Evolutionary conservation across 768 basidiomycete species (phyloP).

Genomic region (Boletus subparvulus): DNA sequence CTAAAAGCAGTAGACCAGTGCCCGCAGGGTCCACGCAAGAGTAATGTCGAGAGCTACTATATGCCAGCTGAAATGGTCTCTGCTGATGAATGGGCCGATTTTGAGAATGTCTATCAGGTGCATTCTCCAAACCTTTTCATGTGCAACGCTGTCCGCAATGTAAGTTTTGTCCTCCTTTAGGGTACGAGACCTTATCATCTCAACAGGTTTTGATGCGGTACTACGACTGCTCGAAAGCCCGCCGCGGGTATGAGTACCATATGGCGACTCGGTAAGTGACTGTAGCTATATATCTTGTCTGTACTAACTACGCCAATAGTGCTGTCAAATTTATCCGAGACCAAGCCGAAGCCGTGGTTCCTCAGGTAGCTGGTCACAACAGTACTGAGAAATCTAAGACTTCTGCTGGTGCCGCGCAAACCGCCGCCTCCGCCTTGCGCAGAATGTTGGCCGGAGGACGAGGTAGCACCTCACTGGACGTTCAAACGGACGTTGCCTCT

Average conservation of each 20-base stretch:
- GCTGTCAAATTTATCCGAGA: conserved; percentile 88
- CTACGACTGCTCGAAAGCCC: conserved; percentile 76
- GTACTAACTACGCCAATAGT: conserved; percentile 35
- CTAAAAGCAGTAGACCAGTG: conserved; percentile 47
- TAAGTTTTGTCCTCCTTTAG: conserved; percentile 38
- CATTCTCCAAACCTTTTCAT: conserved; percentile 83
- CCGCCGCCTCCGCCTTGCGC: conserved; percentile 65
- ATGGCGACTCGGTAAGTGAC: conserved; percentile 72
- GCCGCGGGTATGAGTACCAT: conserved; percentile 82
- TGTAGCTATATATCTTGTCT: neutral
- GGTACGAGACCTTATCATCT: conserved; percentile 9
- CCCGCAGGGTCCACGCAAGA: conserved; percentile 31
- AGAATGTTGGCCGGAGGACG: conserved; percentile 61
- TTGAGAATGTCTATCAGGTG: conserved; percentile 89
- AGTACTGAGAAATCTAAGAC: conserved; percentile 30
- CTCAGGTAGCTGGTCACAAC: conserved; percentile 13
- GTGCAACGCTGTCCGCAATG: conserved; percentile 76
- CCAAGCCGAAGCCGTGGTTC: conserved; percentile 54
- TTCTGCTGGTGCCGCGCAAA: conserved; percentile 51
- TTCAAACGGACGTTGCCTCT: conserved; percentile 32
- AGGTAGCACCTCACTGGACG: conserved; percentile 43
- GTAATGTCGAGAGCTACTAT: conserved; percentile 50
- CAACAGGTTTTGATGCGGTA: conserved; percentile 81
- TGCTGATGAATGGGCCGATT: conserved; percentile 72
- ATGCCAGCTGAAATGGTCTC: conserved; percentile 69